Evolutionary conservation across 2,329 filamentous ascomycete species (phyloP).

Genomic region (Penicillium sp.): DNA sequence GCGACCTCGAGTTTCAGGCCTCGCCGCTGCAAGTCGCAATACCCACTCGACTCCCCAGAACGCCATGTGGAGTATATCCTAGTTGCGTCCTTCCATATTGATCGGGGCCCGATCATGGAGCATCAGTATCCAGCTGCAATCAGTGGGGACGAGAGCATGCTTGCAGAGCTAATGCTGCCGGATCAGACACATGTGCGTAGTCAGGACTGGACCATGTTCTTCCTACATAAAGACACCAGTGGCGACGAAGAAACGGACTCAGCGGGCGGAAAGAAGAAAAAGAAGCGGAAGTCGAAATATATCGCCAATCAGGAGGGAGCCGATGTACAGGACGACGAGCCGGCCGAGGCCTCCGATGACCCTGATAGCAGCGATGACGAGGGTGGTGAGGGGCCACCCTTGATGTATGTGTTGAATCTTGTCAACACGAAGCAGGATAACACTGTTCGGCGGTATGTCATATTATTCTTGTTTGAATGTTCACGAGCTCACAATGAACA

Average conservation of each 20-base stretch:
- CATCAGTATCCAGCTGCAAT: conserved; percentile 95
- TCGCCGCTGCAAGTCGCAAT: conserved; percentile 68
- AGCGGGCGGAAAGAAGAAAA: conserved; percentile 47
- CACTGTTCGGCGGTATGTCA: conserved; percentile 67
- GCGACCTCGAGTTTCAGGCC: conserved; percentile 50
- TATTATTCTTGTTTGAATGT: neutral
- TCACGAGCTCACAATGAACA: conserved; percentile 31
- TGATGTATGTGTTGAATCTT: conserved; percentile 95
- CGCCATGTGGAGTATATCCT: conserved; percentile 99
- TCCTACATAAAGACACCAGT: conserved; percentile 90
- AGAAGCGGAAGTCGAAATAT: conserved; percentile 47
- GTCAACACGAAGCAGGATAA: conserved; percentile 98
- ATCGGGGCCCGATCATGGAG: conserved; percentile 95
- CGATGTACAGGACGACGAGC: conserved; percentile 50
- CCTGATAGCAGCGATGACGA: conserved; percentile 60
- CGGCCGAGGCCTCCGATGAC: conserved; percentile 43
- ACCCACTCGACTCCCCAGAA: conserved; percentile 70
- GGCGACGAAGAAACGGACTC: conserved; percentile 73
- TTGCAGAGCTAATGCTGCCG: conserved; percentile 96
- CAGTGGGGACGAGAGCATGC: conserved; percentile 95
- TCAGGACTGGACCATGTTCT: conserved; percentile 99
- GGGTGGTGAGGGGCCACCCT: conserved; percentile 76
- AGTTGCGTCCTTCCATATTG: conserved; percentile 95
- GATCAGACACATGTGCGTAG: conserved; percentile 93
- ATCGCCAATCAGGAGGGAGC: conserved; percentile 48